Evolutionary conservation across 352 stramenopile species (phyloP).

Genomic region (Pythium pyrilobum): DNA sequence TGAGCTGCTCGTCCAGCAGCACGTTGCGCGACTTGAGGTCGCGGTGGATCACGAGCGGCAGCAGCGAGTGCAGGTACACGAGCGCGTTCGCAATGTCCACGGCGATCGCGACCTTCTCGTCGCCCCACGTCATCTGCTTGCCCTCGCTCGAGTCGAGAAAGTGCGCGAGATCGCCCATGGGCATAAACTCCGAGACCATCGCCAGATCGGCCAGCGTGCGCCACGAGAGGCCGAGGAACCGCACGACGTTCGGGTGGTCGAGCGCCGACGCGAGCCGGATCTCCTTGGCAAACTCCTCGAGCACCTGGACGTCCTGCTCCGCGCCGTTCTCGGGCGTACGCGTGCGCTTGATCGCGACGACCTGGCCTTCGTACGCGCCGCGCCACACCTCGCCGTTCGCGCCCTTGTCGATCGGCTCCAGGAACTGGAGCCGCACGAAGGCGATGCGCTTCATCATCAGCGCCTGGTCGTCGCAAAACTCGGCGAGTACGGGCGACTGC

Average conservation of each 20-base stretch:
- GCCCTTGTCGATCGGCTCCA: constrained; percentile 8
- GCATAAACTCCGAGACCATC: constrained; percentile 35
- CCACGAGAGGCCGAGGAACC: constrained; percentile 38
- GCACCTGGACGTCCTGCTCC: constrained; percentile 8
- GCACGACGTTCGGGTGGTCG: constrained; percentile 31
- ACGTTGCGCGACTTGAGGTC: constrained; percentile 40
- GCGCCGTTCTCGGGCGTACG: constrained; percentile 1
- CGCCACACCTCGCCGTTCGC: constrained; percentile 25
- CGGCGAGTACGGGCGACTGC: constrained; percentile 5
- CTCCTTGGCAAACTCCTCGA: constrained; percentile 22
- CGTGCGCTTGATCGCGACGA: constrained; percentile 19
- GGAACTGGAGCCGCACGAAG: constrained; percentile 17
- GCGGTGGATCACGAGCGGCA: constrained; percentile 23
- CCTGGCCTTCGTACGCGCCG: constrained; percentile 4
- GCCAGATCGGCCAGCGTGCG: constrained; percentile 25
- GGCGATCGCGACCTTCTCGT: constrained; percentile 32
- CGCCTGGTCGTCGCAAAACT: constrained; percentile 19
- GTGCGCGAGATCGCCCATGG: constrained; percentile 30
- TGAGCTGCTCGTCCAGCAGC: constrained; percentile 30
- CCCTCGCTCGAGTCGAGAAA: constrained; percentile 12
- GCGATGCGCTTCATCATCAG: constrained; percentile 18
- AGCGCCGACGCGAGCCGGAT: constrained; percentile 28
- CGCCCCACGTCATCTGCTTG: constrained; percentile 18
- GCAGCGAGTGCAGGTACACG: constrained; percentile 45
- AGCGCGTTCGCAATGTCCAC: constrained; percentile 26